Conservation (phyloP, 2,329 filamentous ascomycete genomes). For the Conoideocrella luteorostrata region DNA sequence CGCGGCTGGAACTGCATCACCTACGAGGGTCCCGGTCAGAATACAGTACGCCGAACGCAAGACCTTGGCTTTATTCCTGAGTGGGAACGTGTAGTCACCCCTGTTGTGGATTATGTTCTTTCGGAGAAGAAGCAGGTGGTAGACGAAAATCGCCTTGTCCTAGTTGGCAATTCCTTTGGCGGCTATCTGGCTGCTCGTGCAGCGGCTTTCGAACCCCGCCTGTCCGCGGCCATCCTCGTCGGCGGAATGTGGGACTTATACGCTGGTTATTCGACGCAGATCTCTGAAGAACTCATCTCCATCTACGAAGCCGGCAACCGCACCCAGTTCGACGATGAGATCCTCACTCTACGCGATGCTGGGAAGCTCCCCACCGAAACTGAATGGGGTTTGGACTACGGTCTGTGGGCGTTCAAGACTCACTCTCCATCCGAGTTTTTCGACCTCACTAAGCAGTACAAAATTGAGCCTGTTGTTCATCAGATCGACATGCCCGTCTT, state of each 20-base stretch:
- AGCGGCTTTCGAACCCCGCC: conserved; percentile 36
- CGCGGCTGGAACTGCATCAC: conserved; percentile 34
- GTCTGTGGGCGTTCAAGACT: background rate
- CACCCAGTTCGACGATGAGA: background rate
- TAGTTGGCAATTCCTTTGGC: conserved; percentile 35
- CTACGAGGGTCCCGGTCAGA: conserved; percentile 40
- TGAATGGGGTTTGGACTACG: background rate
- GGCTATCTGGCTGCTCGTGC: conserved; percentile 33
- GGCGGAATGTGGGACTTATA: conserved; percentile 31
- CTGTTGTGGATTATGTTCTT: conserved; percentile 32
- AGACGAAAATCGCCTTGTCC: conserved; percentile 23
- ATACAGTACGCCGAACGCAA: conserved; percentile 32
- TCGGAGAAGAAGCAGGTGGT: conserved; percentile 20
- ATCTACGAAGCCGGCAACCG: background rate
- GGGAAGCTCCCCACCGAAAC: background rate
- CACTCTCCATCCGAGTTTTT: background rate
- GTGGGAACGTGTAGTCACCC: conserved; percentile 34
- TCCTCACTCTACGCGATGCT: background rate
- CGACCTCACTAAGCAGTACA: background rate
- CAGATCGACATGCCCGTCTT: background rate
- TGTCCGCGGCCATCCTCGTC: conserved; percentile 31
- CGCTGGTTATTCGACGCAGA: too few relatives aligned
- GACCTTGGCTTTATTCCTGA: conserved; percentile 36
- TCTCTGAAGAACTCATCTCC: background rate
- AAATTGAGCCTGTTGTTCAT: background rate